phyloP scores from a whole-genome alignment of 106 monocot genomes.

The Cymbidium sinense region DNA sequence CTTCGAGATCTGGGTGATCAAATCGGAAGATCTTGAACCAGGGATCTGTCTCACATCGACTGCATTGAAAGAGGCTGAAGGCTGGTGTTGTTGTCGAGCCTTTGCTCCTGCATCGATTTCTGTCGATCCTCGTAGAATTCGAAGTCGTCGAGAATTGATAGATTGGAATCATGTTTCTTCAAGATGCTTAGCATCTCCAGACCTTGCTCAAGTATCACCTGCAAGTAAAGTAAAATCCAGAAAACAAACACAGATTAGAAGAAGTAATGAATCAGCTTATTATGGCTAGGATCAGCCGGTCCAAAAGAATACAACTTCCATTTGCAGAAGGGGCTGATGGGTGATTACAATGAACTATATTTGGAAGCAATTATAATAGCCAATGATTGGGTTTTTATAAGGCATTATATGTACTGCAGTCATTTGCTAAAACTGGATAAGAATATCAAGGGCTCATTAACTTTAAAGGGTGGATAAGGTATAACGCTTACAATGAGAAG shows the following conservation, averaged over 20 bases:
- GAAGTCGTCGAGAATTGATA: conserved; percentile 85
- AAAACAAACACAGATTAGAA: background rate
- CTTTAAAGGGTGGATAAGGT: background rate
- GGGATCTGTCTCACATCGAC: background rate
- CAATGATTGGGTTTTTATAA: background rate
- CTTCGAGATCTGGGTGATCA: conserved; percentile 52
- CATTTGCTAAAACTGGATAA: background rate
- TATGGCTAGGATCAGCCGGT: no score
- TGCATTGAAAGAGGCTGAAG: conserved; percentile 3
- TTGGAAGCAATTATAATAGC: background rate
- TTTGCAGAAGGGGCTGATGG: background rate
- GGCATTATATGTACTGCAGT: background rate
- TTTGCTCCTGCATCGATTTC: conserved; percentile 83
- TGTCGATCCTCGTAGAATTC: conserved; percentile 81
- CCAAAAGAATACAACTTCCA: background rate
- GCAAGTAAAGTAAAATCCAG: conserved; percentile 16
- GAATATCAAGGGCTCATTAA: background rate
- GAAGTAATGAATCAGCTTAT: background rate
- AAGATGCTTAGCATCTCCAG: conserved; percentile 81
- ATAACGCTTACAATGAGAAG: background rate
- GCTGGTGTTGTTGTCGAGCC: conserved; percentile 17
- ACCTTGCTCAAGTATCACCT: conserved; percentile 90
- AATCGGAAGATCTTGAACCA: conserved; percentile 17
- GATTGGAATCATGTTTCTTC: conserved; percentile 64
- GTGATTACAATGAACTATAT: background rate